Conservation (phyloP, 1,284 basidiomycete species). For the Papiliotrema nemorosa region DNA sequence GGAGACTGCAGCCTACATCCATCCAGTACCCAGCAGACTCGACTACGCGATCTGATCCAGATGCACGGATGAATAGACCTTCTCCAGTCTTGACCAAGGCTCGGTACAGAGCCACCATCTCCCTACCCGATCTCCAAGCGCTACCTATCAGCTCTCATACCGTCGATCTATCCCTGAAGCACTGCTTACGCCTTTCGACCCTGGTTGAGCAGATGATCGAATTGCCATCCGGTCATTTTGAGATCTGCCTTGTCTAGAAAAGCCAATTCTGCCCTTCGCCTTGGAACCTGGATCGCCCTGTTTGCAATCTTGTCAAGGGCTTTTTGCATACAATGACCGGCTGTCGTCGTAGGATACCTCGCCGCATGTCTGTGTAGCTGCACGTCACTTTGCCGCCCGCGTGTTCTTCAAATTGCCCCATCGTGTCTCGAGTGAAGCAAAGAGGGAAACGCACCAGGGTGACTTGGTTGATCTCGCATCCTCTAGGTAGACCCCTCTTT, state of each 20-base stretch:
- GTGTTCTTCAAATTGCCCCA: background rate
- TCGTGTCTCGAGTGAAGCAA: background rate
- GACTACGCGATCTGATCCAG: slow-evolving; percentile 61
- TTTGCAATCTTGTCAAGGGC: slow-evolving; percentile 49
- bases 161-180: background rate
- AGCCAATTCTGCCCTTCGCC: slow-evolving; percentile 52
- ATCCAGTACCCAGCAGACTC: slow-evolving; percentile 67
- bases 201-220: slow-evolving; percentile 61
- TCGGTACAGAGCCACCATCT: slow-evolving; percentile 21
- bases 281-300: slow-evolving; percentile 44
- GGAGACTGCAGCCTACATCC: slow-evolving; percentile 55
- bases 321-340: slow-evolving; percentile 53
- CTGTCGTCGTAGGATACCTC: slow-evolving; percentile 65
- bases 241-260: slow-evolving; percentile 66
- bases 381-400: background rate
- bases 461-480: slow-evolving; percentile 42
- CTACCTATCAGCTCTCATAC: slow-evolving; percentile 16
- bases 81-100: slow-evolving; percentile 46
- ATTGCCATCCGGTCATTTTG: slow-evolving; percentile 53
- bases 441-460: slow-evolving; percentile 32
- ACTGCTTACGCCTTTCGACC: slow-evolving; percentile 66
- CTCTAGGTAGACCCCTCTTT: slow-evolving; percentile 25
- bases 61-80: slow-evolving; percentile 65
- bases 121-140: slow-evolving; percentile 34
- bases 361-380: slow-evolving; percentile 83